These are phyloP conservation scores for Eragrostis curvula DNA, from an alignment of 176 grass and related monocot genomes.

Conservation along the genomic window DNA sequence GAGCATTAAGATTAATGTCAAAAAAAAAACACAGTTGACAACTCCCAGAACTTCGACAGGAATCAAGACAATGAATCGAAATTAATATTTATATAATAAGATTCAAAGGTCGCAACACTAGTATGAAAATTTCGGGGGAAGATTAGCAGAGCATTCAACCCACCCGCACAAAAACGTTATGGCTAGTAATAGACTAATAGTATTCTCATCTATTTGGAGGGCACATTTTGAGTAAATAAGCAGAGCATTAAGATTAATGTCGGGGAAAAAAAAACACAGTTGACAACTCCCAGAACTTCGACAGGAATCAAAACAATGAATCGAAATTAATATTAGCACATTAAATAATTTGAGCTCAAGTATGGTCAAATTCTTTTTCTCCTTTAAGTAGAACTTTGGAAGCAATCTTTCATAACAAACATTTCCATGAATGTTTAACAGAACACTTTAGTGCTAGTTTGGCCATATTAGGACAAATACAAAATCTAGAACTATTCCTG, in stretches of 20 bases:
- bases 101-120: constrained; percentile 3
- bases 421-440: neutral
- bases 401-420: constrained; percentile 1
- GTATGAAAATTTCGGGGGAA: constrained; percentile 14
- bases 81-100: neutral
- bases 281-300: neutral
- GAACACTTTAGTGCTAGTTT: neutral
- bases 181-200: neutral
- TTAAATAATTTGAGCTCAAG: neutral
- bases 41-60: neutral
- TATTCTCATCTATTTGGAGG: constrained; percentile 17
- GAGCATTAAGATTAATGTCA: neutral
- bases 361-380: neutral
- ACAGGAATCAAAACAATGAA: neutral
- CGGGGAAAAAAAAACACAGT: neutral
- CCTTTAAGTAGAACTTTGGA: constrained; percentile 27
- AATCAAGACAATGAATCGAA: neutral
- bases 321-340: neutral
- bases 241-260: neutral
- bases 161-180: neutral
- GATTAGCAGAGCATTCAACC: constrained; percentile 1
- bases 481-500: neutral
- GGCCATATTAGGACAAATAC: neutral
- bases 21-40: neutral
- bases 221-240: constrained; percentile 15